Evolutionary conservation across 192 early-diverging fungal genomes (phyloP).

Genomic region (Umbelopsis sp.): DNA sequence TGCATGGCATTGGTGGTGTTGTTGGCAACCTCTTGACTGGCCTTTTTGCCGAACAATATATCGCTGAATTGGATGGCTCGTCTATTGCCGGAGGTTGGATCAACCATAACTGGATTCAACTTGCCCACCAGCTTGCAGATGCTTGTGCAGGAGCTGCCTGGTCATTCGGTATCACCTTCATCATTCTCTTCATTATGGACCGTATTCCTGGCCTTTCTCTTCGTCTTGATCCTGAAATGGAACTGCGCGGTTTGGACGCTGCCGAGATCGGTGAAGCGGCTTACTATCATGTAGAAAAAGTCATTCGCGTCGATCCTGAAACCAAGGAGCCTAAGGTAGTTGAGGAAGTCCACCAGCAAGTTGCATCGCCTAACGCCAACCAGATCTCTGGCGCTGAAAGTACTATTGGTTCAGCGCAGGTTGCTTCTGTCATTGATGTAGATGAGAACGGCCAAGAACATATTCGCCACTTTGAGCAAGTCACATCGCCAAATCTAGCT

Average conservation of each 20-base stretch:
- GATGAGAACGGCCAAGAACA: conserved; percentile 3
- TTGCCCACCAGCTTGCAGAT: conserved; percentile 72
- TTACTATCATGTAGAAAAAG: conserved; percentile 52
- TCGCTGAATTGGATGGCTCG: conserved; percentile 52
- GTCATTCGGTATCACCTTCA: conserved; percentile 59
- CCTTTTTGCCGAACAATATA: conserved; percentile 71
- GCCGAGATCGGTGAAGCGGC: conserved; percentile 81
- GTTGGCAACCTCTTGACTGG: conserved; percentile 78
- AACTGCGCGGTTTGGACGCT: conserved; percentile 72
- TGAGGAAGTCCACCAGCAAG: conserved; percentile 12
- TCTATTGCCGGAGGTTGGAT: conserved; percentile 60
- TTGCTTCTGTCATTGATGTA: conserved; percentile 4
- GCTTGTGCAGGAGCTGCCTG: conserved; percentile 63
- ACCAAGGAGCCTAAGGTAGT: conserved; percentile 36
- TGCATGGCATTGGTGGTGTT: conserved; percentile 72
- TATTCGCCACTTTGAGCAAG: neutral
- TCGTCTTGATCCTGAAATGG: conserved; percentile 53
- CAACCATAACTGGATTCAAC: conserved; percentile 69
- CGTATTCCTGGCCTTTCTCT: conserved; percentile 55
- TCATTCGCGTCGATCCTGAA: conserved; percentile 39
- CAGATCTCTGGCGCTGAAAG: neutral
- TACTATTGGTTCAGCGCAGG: neutral
- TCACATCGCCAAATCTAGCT: neutral
- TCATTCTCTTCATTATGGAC: conserved; percentile 59
- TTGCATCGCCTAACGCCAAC: neutral